Evolutionary conservation across 345 rosid species (phyloP).

Genomic region (Murraya koenigii): DNA sequence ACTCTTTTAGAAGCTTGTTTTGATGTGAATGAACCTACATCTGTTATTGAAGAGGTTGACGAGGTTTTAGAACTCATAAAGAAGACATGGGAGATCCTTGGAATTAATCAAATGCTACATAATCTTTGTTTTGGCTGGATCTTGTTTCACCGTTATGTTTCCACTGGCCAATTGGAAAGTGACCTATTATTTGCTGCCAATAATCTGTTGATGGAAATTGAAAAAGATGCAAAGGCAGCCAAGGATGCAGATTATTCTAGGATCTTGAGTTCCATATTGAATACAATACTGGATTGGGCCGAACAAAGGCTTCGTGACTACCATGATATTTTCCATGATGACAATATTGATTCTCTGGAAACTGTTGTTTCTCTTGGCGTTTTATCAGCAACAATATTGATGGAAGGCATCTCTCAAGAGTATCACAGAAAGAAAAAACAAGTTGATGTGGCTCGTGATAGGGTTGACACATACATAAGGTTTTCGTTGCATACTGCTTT

Average conservation of each 20-base stretch:
- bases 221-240: slow-evolving; percentile 54
- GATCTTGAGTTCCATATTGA: slow-evolving; percentile 56
- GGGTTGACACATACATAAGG: slow-evolving; percentile 80
- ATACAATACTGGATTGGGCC: slow-evolving; percentile 68
- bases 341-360: slow-evolving; percentile 69
- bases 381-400: slow-evolving; percentile 63
- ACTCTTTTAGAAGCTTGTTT: slow-evolving; percentile 81
- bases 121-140: slow-evolving; percentile 89
- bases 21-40: slow-evolving; percentile 67
- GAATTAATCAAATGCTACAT: slow-evolving; percentile 70
- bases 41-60: slow-evolving; percentile 79
- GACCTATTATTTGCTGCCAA: slow-evolving; percentile 77
- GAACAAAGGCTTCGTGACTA: slow-evolving; percentile 81
- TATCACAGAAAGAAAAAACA: slow-evolving; percentile 56
- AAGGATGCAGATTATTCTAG: slow-evolving; percentile 54
- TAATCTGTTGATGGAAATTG: slow-evolving; percentile 71
- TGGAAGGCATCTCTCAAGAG: slow-evolving; percentile 64
- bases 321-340: slow-evolving; percentile 71
- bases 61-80: slow-evolving; percentile 84
- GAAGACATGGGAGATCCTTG: slow-evolving; percentile 90
- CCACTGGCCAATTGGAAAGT: slow-evolving; percentile 71
- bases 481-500: slow-evolving; percentile 70
- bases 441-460: slow-evolving; percentile 47
- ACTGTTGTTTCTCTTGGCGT: slow-evolving; percentile 64
- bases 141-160: slow-evolving; percentile 71